phyloP scores from a whole-genome alignment of 2,329 filamentous ascomycete genomes.

The Hymenoscyphus scutula region DNA sequence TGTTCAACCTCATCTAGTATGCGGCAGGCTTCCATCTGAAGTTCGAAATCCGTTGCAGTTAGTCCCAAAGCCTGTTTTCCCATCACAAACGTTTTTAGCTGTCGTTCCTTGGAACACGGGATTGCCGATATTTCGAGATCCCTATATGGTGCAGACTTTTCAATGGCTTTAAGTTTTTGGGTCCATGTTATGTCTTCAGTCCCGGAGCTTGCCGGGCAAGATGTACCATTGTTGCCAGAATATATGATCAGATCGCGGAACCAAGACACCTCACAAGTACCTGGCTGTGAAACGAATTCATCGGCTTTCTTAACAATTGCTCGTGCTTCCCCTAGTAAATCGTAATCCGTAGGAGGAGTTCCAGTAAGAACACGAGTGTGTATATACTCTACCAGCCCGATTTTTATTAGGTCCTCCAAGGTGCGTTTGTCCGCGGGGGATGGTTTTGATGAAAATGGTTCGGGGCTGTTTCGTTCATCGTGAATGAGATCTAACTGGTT shows the following conservation, averaged over 20 bases:
- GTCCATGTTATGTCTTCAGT: conserved; percentile 14
- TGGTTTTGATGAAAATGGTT: conserved; percentile 47
- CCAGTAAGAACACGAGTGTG: conserved; percentile 45
- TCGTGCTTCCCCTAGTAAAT: conserved; percentile 58
- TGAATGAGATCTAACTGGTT: conserved; percentile 56
- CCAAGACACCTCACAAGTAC: conserved; percentile 47
- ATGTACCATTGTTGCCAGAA: conserved; percentile 35
- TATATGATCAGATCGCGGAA: conserved; percentile 58
- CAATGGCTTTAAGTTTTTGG: conserved; percentile 18
- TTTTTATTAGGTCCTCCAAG: conserved; percentile 61
- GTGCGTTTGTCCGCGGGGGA: conserved; percentile 50
- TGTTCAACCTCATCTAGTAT: conserved; percentile 58
- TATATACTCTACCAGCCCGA: conserved; percentile 54
- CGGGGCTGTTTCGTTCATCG: conserved; percentile 56
- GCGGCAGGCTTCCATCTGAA: conserved; percentile 57
- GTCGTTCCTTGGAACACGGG: conserved; percentile 27
- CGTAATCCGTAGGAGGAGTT: conserved; percentile 47
- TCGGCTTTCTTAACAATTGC: conserved; percentile 57
- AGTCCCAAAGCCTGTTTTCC: conserved; percentile 46
- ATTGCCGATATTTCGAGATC: conserved; percentile 18
- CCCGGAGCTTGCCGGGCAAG: background rate
- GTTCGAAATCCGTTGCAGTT: conserved; percentile 57
- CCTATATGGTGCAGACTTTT: conserved; percentile 10
- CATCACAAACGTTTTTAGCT: conserved; percentile 28
- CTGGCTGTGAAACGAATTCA: conserved; percentile 40